Conservation (phyloP, 306 rosid genomes). For the Vigna reflexopilosa region DNA sequence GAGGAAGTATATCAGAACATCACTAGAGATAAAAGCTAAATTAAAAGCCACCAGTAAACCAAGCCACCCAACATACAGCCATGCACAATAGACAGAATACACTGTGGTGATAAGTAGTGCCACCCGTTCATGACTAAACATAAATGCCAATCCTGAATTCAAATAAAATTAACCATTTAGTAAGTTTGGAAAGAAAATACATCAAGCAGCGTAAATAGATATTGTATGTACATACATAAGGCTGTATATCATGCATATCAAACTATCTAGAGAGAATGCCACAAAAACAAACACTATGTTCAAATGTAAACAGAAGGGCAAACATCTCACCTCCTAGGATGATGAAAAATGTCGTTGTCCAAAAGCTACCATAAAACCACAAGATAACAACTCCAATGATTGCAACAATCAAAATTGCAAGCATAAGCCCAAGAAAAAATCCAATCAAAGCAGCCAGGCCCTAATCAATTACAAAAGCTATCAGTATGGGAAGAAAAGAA, state of each 20-base stretch:
- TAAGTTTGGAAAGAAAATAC: conserved; percentile 40
- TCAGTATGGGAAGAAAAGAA: conserved; percentile 32
- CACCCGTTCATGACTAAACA: conserved; percentile 72
- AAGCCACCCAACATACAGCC: conserved; percentile 92
- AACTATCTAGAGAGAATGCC: neutral
- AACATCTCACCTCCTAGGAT: conserved; percentile 83
- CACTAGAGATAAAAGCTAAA: conserved; percentile 90
- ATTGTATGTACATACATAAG: conserved; percentile 18
- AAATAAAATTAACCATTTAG: conserved; percentile 47
- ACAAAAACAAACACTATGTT: conserved; percentile 29
- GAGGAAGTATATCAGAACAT: conserved; percentile 77
- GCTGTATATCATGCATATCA: neutral
- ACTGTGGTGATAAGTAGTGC: conserved; percentile 73
- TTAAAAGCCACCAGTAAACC: conserved; percentile 78
- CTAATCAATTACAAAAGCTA: conserved; percentile 55
- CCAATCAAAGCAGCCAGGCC: conserved; percentile 74
- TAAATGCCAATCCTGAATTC: conserved; percentile 84
- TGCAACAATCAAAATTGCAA: conserved; percentile 76
- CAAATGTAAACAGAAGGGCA: conserved; percentile 32
- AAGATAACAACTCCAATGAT: conserved; percentile 71
- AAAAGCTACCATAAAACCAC: conserved; percentile 97
- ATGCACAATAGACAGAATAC: conserved; percentile 87
- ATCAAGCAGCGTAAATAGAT: conserved; percentile 3
- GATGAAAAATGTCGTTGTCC: conserved; percentile 79
- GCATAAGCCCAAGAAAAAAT: conserved; percentile 66